Percentiles rank a stretch among this genome's conserved stretches.
These are phyloP conservation scores for Polytrichum commune DNA, from an alignment of 225 moss, liverwort and hornwort genomes.

Conservation along the genomic window DNA sequence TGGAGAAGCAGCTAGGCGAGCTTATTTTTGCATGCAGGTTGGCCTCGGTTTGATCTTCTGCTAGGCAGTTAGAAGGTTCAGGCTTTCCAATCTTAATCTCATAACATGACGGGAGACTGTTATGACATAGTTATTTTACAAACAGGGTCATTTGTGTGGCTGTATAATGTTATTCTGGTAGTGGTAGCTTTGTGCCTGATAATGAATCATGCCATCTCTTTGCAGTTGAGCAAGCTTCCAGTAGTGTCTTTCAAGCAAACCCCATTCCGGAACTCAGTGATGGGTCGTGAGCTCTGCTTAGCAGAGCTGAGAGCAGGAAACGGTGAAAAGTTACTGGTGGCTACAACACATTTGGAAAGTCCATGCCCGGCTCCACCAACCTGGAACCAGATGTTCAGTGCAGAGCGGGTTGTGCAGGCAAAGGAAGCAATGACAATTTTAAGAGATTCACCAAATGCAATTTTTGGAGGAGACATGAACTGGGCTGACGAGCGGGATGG, in stretches of 20 bases:
- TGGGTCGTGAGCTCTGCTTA: conserved; percentile 93
- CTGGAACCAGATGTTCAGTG: conserved; percentile 98
- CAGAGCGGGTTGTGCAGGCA: conserved; percentile 82
- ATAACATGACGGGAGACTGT: no score
- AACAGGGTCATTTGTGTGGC: no score
- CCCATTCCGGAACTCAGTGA: conserved; percentile 85
- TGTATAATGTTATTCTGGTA: no score
- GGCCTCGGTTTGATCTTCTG: neutral
- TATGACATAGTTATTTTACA: no score
- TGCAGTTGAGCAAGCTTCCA: conserved; percentile 80
- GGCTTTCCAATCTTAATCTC: no score
- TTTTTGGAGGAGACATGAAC: conserved; percentile 98
- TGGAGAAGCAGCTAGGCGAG: conserved; percentile 46
- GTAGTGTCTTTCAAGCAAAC: conserved; percentile 71
- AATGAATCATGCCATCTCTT: neutral
- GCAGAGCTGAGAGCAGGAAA: conserved; percentile 74
- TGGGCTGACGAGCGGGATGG: conserved; percentile 95
- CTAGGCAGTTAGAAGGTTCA: no score
- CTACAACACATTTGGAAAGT: conserved; percentile 94
- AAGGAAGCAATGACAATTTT: conserved; percentile 68
- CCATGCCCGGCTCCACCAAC: conserved; percentile 96
- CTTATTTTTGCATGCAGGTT: conserved; percentile 85
- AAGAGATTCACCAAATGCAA: conserved; percentile 72
- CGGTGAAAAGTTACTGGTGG: conserved; percentile 69
- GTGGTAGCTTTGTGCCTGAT: no score